Conservation (phyloP, 225 moss, liverwort and hornwort species). For the Thuidium tamariscinum region DNA sequence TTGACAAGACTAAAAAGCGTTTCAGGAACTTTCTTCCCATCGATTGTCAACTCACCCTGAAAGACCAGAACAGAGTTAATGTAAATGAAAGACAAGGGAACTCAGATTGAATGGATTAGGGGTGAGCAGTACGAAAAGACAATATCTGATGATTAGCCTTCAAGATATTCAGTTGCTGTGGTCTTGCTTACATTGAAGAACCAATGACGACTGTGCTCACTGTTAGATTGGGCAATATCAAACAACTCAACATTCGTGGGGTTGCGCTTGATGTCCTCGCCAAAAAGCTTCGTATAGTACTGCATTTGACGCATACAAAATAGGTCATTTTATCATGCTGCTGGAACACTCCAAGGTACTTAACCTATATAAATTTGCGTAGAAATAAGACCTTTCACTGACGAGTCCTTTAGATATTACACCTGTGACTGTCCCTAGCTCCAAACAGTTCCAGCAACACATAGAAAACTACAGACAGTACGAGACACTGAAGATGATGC, state of each 20-base stretch:
- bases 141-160: neutral
- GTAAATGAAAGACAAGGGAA: neutral
- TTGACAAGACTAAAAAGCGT: constrained; percentile 79
- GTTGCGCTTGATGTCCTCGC: constrained; percentile 77
- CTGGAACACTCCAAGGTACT: neutral
- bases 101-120: neutral
- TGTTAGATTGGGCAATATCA: constrained; percentile 98
- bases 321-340: neutral
- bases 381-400: neutral
- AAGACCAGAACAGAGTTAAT: neutral
- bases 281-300: constrained; percentile 86
- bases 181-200: constrained; percentile 75
- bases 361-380: neutral
- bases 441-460: neutral
- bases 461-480: neutral
- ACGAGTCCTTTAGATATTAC: neutral
- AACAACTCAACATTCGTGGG: constrained; percentile 97
- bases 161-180: neutral
- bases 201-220: constrained; percentile 99
- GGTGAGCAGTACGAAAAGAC: neutral
- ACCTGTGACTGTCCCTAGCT: neutral
- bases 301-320: constrained; percentile 12
- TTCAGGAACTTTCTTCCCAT: constrained; percentile 60
- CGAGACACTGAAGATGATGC: neutral
- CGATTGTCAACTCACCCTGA: constrained; percentile 79